These are phyloP conservation scores for Aristolochia fimbriata DNA, from an alignment of 164 flowering plant genomes.

Conservation along the genomic window DNA sequence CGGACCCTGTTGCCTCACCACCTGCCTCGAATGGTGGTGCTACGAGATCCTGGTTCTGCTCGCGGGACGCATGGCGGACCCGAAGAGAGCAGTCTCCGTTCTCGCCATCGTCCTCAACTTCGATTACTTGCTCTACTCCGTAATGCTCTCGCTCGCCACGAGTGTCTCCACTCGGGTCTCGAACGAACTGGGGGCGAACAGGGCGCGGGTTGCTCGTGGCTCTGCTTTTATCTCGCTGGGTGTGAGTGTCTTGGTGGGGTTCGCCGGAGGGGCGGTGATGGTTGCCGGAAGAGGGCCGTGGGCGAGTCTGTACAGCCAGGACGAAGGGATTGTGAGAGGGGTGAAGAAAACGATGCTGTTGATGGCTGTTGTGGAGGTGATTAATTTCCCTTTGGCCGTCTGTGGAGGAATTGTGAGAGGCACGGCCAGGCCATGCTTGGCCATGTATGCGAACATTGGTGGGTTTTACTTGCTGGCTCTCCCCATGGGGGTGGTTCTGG, in stretches of 20 bases:
- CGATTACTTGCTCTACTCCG: slow-evolving; percentile 72
- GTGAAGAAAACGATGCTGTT: slow-evolving; percentile 66
- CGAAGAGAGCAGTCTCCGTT: slow-evolving; percentile 49
- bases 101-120: slow-evolving; percentile 75
- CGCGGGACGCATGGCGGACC: slow-evolving; percentile 54
- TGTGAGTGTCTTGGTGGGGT: slow-evolving; percentile 27
- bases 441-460: slow-evolving; percentile 54
- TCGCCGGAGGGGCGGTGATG: slow-evolving; percentile 44
- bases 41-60: slow-evolving; percentile 68
- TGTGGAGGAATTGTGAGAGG: slow-evolving; percentile 81
- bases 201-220: slow-evolving; percentile 23
- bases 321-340: slow-evolving; percentile 33
- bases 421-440: slow-evolving; percentile 70
- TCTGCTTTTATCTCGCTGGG: slow-evolving; percentile 47
- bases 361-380: slow-evolving; percentile 63
- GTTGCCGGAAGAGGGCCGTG: slow-evolving; percentile 47
- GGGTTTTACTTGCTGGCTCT: slow-evolving; percentile 76
- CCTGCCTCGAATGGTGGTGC: slow-evolving; percentile 99
- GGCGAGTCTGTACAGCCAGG: slow-evolving; percentile 67
- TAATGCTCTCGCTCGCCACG: slow-evolving; percentile 69
- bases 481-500: slow-evolving; percentile 58
- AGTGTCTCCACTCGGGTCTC: slow-evolving; percentile 70
- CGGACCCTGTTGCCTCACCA: slow-evolving; percentile 76
- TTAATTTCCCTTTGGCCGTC: slow-evolving; percentile 69
- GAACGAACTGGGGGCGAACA: slow-evolving; percentile 73